Evolutionary conservation across 2,329 filamentous ascomycete genomes (phyloP).

Genomic region (Sordariomycetes sp.): DNA sequence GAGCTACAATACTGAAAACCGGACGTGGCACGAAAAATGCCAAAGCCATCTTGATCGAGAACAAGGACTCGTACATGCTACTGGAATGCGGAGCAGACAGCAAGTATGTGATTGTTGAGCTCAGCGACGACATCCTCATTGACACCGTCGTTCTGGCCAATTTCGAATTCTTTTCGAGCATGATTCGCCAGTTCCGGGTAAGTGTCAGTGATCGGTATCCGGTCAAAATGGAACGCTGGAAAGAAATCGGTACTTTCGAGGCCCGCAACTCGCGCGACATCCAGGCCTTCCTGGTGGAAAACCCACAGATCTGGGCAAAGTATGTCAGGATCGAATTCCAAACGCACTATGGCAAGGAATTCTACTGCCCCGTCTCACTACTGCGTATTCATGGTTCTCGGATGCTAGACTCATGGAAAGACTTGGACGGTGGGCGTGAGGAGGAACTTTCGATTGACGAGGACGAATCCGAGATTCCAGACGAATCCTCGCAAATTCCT

Average conservation of each 20-base stretch:
- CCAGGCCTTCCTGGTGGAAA: conserved; percentile 88
- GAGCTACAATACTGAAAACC: conserved; percentile 85
- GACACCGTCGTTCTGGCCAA: conserved; percentile 97
- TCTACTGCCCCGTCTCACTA: conserved; percentile 87
- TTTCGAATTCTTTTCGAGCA: conserved; percentile 98
- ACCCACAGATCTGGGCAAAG: conserved; percentile 90
- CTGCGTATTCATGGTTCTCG: conserved; percentile 91
- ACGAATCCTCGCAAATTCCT: background rate
- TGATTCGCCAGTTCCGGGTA: conserved; percentile 82
- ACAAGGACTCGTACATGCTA: conserved; percentile 98
- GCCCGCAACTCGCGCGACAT: conserved; percentile 89
- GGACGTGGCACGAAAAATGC: conserved; percentile 80
- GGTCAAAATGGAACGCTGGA: conserved; percentile 87
- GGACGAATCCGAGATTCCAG: conserved; percentile 4
- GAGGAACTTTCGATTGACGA: conserved; percentile 41
- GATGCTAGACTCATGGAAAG: conserved; percentile 88
- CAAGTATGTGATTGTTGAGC: conserved; percentile 90
- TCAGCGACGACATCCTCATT: conserved; percentile 78
- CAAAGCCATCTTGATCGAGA: conserved; percentile 84
- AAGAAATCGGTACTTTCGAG: conserved; percentile 77
- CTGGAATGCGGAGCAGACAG: conserved; percentile 79
- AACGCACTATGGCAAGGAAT: conserved; percentile 91
- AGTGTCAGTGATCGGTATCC: conserved; percentile 94
- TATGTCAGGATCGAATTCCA: conserved; percentile 89
- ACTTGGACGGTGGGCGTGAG: conserved; percentile 62